A percentile compares a stretch with the other conserved stretches of the same genome.
Conservation (phyloP, 768 basidiomycete species). For the Rhodosporidiobolus odoratus region DNA sequence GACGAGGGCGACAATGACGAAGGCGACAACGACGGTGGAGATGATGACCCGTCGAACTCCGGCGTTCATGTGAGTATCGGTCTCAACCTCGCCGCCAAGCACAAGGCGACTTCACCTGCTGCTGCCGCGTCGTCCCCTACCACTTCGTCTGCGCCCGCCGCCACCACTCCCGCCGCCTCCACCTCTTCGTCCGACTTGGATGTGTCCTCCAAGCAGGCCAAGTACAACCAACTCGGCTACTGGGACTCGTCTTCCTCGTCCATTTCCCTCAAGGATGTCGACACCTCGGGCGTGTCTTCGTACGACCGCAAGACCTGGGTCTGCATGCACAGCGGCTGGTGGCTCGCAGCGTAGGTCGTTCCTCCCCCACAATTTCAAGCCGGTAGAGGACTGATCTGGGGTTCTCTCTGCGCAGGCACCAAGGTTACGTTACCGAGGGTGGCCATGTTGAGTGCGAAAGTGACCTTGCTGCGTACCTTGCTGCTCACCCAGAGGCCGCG, state of each 20-base stretch:
- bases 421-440: constrained; percentile 14
- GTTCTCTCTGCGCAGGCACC: constrained; percentile 11
- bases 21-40: constrained; percentile 2
- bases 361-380: background rate
- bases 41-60: background rate
- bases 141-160: background rate
- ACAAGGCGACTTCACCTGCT: background rate
- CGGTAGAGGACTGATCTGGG: background rate
- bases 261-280: constrained; percentile 18
- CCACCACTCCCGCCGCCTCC: background rate
- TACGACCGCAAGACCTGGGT: constrained; percentile 29
- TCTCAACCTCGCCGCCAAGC: background rate
- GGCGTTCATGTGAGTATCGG: background rate
- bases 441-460: constrained; percentile 34
- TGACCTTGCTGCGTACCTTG: constrained; percentile 28
- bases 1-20: constrained; percentile 1
- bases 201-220: background rate
- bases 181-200: background rate
- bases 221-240: constrained; percentile 23
- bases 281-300: constrained; percentile 12
- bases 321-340: constrained; percentile 1
- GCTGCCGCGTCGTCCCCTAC: background rate
- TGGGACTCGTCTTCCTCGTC: background rate
- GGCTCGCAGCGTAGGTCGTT: too few relatives aligned
- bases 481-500: constrained; percentile 13